Evolutionary conservation across 805 yeast species (phyloP).

Genomic region (Starmerella bombicola): DNA sequence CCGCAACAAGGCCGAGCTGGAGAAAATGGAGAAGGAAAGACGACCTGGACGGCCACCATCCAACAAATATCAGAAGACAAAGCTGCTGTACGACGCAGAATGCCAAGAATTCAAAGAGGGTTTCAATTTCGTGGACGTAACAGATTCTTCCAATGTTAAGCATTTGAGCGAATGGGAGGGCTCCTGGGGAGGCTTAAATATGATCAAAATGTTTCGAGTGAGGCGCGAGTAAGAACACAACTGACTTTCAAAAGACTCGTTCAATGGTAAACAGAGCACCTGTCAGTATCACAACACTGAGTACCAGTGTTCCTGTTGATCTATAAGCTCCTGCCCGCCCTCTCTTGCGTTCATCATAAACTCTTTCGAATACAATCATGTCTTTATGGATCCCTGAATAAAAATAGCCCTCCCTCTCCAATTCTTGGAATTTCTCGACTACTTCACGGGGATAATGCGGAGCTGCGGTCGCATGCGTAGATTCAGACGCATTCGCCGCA

Average conservation of each 20-base stretch:
- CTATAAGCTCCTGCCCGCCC: slow-evolving; percentile 6
- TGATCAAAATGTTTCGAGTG: slow-evolving; percentile 10
- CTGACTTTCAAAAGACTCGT: slow-evolving; percentile 1
- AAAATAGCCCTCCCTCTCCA: slow-evolving; percentile 40
- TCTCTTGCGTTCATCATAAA: slow-evolving; percentile 6
- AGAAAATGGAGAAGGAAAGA: slow-evolving; percentile 46
- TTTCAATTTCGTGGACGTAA: slow-evolving; percentile 54
- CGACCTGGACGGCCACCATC: slow-evolving; percentile 82
- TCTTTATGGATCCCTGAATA: slow-evolving; percentile 37
- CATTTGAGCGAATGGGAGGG: slow-evolving; percentile 68
- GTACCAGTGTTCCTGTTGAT: slow-evolving; percentile 2
- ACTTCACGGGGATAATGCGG: slow-evolving; percentile 6
- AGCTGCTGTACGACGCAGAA: slow-evolving; percentile 51
- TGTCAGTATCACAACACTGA: slow-evolving; percentile 12
- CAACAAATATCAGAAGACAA: slow-evolving; percentile 53
- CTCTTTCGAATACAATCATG: slow-evolving; percentile 31
- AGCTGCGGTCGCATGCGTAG: slow-evolving; percentile 1
- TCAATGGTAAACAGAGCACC: slow-evolving; percentile 15
- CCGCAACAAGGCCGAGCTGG: slow-evolving; percentile 66
- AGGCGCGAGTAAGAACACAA: slow-evolving; percentile 6
- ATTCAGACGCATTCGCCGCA: background rate
- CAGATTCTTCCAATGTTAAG: slow-evolving; percentile 46
- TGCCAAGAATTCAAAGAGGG: slow-evolving; percentile 55
- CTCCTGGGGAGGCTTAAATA: slow-evolving; percentile 50
- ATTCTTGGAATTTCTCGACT: slow-evolving; percentile 30